Conservation (phyloP, 192 early-diverging fungal genomes). For the Spizellomyces sp. region DNA sequence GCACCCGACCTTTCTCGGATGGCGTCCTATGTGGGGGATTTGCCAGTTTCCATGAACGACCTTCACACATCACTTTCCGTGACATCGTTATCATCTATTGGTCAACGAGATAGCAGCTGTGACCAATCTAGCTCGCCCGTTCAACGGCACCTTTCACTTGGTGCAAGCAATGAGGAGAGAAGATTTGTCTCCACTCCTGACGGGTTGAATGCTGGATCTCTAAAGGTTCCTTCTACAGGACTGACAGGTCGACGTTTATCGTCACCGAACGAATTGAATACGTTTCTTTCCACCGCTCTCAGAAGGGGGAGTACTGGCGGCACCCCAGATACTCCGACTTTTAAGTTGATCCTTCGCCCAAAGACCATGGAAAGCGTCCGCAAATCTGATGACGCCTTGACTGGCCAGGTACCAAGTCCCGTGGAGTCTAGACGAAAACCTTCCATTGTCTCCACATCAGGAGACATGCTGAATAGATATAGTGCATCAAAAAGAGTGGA, state of each 20-base stretch:
- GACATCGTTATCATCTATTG: not conserved
- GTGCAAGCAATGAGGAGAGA: not conserved
- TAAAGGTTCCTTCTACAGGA: not conserved
- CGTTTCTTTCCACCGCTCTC: not conserved
- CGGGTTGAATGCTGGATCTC: not conserved
- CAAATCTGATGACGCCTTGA: not conserved
- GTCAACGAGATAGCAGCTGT: not conserved
- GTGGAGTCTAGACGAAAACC: not conserved
- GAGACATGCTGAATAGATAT: not conserved
- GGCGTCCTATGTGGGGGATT: not conserved
- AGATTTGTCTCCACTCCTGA: no score
- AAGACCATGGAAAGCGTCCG: not conserved
- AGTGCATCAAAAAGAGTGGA: not conserved
- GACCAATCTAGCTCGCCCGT: not conserved
- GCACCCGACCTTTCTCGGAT: not conserved
- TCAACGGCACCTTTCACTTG: not conserved
- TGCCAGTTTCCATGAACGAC: not conserved
- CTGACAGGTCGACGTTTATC: no score
- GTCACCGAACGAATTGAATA: not conserved
- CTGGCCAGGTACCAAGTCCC: not conserved
- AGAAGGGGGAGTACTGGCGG: no score
- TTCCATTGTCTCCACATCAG: not conserved
- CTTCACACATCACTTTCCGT: not conserved
- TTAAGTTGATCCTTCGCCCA: not conserved
- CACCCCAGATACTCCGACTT: not conserved